Conservation (phyloP, 345 rosid species). For the Brassica rapa region DNA sequence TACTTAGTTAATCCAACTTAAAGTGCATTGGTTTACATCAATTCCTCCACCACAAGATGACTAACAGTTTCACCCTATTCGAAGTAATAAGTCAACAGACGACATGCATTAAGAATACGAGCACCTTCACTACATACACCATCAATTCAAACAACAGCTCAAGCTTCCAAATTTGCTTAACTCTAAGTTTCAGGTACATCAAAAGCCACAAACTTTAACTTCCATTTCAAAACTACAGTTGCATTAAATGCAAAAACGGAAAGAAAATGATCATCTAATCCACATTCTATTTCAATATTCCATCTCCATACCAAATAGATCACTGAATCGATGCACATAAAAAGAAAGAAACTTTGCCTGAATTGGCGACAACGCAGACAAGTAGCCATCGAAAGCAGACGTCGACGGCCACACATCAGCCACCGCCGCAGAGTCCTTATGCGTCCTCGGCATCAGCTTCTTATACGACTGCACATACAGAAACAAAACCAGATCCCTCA, state of each 20-base stretch:
- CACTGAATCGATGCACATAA: background rate
- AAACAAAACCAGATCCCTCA: slow-evolving; percentile 79
- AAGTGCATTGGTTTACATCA: background rate
- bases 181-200: slow-evolving; percentile 6
- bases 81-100: background rate
- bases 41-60: slow-evolving; percentile 18
- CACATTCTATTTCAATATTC: background rate
- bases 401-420: slow-evolving; percentile 99
- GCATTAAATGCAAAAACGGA: background rate
- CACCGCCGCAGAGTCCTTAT: slow-evolving; percentile 89
- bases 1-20: background rate
- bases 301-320: too few relatives aligned
- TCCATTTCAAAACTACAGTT: slow-evolving; percentile 5
- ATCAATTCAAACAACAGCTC: background rate
- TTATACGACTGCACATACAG: slow-evolving; percentile 93
- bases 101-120: background rate
- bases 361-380: slow-evolving; percentile 95
- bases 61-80: background rate
- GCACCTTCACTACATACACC: background rate
- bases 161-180: background rate
- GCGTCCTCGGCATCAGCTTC: slow-evolving; percentile 83
- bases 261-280: background rate
- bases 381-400: slow-evolving; percentile 93
- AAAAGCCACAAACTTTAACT: background rate
- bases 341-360: slow-evolving; percentile 55